Percentiles rank a stretch among this genome's conserved stretches.
These are phyloP conservation scores for Climacium dendroides DNA, from an alignment of 225 moss, liverwort and hornwort species.

Conservation along the genomic window DNA sequence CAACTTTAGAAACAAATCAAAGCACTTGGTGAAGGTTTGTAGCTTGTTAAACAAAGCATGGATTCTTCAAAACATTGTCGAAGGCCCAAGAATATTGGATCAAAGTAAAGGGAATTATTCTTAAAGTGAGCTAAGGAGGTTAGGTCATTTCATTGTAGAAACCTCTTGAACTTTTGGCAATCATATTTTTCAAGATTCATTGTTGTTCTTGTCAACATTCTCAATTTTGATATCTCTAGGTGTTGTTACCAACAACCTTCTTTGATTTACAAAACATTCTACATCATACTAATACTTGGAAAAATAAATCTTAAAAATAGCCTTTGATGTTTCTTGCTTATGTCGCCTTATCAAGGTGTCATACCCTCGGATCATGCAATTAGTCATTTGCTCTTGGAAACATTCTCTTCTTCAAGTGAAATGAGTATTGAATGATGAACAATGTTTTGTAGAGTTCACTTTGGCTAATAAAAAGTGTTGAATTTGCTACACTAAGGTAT, in stretches of 20 bases:
- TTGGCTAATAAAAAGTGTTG: not conserved
- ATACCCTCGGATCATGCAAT: fast-evolving
- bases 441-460: not conserved
- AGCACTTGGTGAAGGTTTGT: not conserved
- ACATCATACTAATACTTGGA: fast-evolving
- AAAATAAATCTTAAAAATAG: not conserved
- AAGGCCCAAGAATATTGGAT: not conserved
- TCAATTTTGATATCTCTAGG: not conserved
- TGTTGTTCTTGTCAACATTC: not conserved
- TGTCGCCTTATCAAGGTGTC: not conserved
- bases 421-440: not conserved
- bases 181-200: not conserved
- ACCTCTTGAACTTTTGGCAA: fast-evolving
- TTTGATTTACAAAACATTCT: not conserved
- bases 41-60: not conserved
- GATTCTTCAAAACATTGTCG: not conserved
- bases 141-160: not conserved
- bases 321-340: not conserved
- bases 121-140: not conserved
- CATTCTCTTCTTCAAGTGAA: not conserved
- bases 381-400: not conserved
- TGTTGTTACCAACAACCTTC: no score
- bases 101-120: not conserved
- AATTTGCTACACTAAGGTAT: not conserved
- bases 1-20: not conserved